These are phyloP conservation scores for Leishmania gerbilli DNA, from an alignment of 208 protist species.

Conservation along the genomic window DNA sequence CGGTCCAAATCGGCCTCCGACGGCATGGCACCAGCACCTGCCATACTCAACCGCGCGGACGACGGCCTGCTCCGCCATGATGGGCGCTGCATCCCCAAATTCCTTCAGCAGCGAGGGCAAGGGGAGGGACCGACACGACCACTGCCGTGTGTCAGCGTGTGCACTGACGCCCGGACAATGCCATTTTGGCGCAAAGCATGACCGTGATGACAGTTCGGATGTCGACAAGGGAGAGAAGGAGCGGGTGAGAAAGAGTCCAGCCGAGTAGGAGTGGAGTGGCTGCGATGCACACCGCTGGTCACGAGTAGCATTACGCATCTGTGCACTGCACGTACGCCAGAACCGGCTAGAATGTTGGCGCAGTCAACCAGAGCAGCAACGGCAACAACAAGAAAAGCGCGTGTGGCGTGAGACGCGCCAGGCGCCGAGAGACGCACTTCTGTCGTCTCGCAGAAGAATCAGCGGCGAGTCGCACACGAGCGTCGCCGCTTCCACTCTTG, in stretches of 20 bases:
- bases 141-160: background rate
- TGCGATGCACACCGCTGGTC: background rate
- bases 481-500: background rate
- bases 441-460: background rate
- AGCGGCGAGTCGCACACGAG: background rate
- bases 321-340: background rate
- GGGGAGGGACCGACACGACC: background rate
- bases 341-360: background rate
- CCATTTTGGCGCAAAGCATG: background rate
- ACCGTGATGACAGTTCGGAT: no score
- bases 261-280: background rate
- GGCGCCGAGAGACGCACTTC: background rate
- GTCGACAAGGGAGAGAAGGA: background rate
- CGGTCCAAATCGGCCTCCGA: slow-evolving; percentile 20
- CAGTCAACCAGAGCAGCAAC: background rate
- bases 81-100: slow-evolving; percentile 5
- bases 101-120: background rate
- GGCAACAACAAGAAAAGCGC: background rate
- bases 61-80: slow-evolving; percentile 2
- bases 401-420: background rate
- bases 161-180: background rate
- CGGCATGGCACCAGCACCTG: background rate
- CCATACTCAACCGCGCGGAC: slow-evolving; percentile 11
- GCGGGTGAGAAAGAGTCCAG: background rate
- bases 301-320: background rate